Evolutionary conservation across 2,329 filamentous ascomycete species (phyloP).

Genomic region (Colletotrichum sp.): DNA sequence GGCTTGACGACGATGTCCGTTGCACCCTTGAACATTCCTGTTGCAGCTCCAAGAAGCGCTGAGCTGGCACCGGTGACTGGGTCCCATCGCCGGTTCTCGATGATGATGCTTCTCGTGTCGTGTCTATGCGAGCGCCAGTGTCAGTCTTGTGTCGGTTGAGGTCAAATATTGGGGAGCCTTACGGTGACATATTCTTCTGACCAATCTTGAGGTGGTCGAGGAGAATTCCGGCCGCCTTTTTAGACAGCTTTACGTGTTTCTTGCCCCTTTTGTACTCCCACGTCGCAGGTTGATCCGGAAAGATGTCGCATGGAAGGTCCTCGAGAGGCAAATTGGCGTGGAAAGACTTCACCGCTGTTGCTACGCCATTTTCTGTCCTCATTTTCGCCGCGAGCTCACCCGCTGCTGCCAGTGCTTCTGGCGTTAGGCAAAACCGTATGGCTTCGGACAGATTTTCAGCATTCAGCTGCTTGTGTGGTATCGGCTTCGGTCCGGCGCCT

Average conservation of each 20-base stretch:
- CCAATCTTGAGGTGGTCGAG: slow-evolving; percentile 54
- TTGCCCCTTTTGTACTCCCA: slow-evolving; percentile 53
- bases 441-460: slow-evolving; percentile 38
- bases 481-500: slow-evolving; percentile 45
- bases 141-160: neutral
- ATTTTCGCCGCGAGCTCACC: slow-evolving; percentile 37
- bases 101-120: slow-evolving; percentile 40
- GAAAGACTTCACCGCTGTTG: slow-evolving; percentile 44
- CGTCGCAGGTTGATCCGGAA: slow-evolving; percentile 51
- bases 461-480: slow-evolving; percentile 39
- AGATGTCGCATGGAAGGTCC: slow-evolving; percentile 38
- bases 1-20: slow-evolving; percentile 25
- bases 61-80: slow-evolving; percentile 31
- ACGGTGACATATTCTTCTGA: slow-evolving; percentile 6
- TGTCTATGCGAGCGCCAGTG: slow-evolving; percentile 32
- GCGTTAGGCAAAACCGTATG: slow-evolving; percentile 37
- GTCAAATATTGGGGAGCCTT: accelerated
- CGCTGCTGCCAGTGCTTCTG: slow-evolving; percentile 33
- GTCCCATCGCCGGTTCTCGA: slow-evolving; percentile 38
- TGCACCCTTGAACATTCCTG: slow-evolving; percentile 16
- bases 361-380: slow-evolving; percentile 39
- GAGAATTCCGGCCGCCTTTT: slow-evolving; percentile 58
- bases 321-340: slow-evolving; percentile 39
- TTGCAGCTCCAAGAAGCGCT: slow-evolving; percentile 8
- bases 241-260: slow-evolving; percentile 47